Base-by-base conservation (phyloP, 225 moss, liverwort and hornwort genomes). In the Neckera pumila region DNA sequence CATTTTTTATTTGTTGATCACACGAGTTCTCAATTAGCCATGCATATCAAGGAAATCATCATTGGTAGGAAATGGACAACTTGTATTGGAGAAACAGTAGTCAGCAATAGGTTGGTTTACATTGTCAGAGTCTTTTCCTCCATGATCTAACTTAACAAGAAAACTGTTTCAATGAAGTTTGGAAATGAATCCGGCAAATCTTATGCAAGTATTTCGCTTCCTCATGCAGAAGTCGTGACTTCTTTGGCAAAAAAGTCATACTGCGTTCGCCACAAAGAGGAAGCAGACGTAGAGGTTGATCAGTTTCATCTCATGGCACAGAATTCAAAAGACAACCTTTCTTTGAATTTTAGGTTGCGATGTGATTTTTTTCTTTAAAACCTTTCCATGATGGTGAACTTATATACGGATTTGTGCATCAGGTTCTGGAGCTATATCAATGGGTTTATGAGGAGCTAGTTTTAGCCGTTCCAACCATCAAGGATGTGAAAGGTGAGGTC, bases 401-500 rank as follows among this genome's bases (percentile, higher is more conserved):
- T 63, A 74, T 36, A 58, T 92, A 76, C 82, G 77, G 89, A 86
- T 93, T 96, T 95, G 96, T 38, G 8, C 40, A 69, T 38, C 2
- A 92, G 62, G 93, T 96, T 70, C 76, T 96, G 93, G 96, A 96
- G 74, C 85, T 95, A 40, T 96, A 94, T 86, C 94, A 93, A 25
- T 90, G 95, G 86, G 95, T 96, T 31, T 95, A 96, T 80, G 94
- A 98, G 90, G 95, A 96, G 65, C 89, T 96, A 27, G 12, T 31
- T 83, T 89, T 96, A 34, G 94, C 92, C 9, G 94, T 96, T 60
- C 95, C 95, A 72, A 94, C 95, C 57, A 91, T 93, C 28, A 94
- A 95, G 87, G 95, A 94, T 69, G 88, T 92, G 20, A 96, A 96
- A 87, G 95, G 97, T 89, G 95, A 98, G 89, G 76, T 93, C 49